Base-by-base conservation (phyloP, 768 basidiomycete species). In the Fomitopsis pulvina region DNA sequence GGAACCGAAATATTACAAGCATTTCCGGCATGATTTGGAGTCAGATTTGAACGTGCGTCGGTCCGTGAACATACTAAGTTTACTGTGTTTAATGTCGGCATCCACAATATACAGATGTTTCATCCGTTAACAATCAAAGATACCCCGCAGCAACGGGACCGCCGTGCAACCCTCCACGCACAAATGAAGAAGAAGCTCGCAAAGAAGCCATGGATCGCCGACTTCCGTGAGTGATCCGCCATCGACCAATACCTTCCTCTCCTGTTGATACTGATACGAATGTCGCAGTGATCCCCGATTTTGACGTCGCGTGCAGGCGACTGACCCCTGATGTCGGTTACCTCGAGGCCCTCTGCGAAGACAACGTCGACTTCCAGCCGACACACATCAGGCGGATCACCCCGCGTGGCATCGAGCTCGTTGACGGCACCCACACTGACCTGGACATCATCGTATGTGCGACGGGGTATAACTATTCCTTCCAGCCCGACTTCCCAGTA, bases 311-410 rank as follows among this genome's bases (percentile, higher is more conserved):
- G 4, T 86, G 82, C 63, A 71, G 81, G 24, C 71, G 83, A n/a
- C 63, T 84, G 42, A 86, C 84, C 0, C 80, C 82, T 1, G 83
- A 81, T 0, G 80, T 80, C 9, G 82, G 83, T 5, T 86, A 82
- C 59, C 71, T 85, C 27, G 81, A 85, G 55, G 79, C 83, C 0
- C 64, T 85, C 2, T 79, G 76, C 51, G 71, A 77, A 63, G 77
- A 79, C 53, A 84, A 85, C 57, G 83, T 79, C 40, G 74, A 79
- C 43, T 81, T 81, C 56, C 63, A 77, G 26, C 65, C 78, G 1
- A 66, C 69, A 18, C 61, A 64, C 7, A 85, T 85, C 57, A 72
- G 71, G 53, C 67, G 69, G 3, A 62, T 84, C 50, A 78, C 76
- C 0, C 66, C 71, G 14, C 74, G 61, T 1, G 83, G 84, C 1